These are phyloP conservation scores for Ascochyta fabae DNA, from an alignment of 2,329 filamentous ascomycete species.

Conservation along the genomic window DNA sequence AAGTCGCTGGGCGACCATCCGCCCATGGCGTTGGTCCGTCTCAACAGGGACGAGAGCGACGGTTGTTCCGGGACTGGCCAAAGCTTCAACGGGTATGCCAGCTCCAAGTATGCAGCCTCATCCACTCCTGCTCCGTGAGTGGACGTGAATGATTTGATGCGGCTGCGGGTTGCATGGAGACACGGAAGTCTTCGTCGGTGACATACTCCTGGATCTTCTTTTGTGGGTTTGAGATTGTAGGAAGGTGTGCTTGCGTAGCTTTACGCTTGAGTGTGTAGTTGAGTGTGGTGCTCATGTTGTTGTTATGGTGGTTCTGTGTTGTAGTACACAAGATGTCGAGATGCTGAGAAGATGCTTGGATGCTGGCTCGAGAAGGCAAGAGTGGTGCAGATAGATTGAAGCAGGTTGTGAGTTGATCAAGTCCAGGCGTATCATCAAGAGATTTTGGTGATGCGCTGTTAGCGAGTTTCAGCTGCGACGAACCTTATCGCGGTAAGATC, in stretches of 20 bases:
- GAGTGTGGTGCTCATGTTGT: constrained; percentile 7
- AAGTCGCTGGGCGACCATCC: neutral
- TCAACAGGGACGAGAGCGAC: constrained; percentile 4
- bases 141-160: constrained; percentile 7
- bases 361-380: neutral
- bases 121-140: constrained; percentile 12
- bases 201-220: constrained; percentile 17
- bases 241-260: constrained; percentile 12
- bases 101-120: constrained; percentile 13
- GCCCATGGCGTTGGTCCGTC: constrained; percentile 9
- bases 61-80: neutral
- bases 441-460: constrained; percentile 14
- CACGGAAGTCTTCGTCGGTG: constrained; percentile 16
- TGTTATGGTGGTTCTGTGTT: neutral
- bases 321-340: neutral
- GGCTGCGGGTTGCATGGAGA: neutral
- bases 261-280: constrained; percentile 17
- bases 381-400: neutral
- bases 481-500: constrained; percentile 14
- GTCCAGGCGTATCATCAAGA: constrained; percentile 7
- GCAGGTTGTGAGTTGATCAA: neutral
- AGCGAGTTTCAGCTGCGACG: constrained; percentile 16
- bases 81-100: constrained; percentile 8
- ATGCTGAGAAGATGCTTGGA: neutral
- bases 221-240: neutral